Percentiles rank a stretch among this genome's conserved stretches.
phyloP scores from a whole-genome alignment of 139 green algal species.

The Closterium sp. region DNA sequence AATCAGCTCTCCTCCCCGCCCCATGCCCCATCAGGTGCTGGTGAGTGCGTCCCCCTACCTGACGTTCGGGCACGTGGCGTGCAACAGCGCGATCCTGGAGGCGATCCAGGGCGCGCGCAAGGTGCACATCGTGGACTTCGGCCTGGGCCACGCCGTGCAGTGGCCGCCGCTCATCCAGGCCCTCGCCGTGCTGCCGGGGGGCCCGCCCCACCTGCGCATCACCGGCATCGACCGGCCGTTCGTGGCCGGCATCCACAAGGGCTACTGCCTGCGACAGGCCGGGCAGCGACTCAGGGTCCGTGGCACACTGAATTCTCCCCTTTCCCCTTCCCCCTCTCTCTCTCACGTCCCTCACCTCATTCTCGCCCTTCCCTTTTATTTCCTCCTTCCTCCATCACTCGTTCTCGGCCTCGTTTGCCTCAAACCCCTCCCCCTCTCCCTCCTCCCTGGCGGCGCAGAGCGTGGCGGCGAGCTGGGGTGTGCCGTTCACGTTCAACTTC shows the following conservation, averaged over 20 bases:
- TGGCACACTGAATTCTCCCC: background rate
- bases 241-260: background rate
- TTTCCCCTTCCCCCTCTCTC: background rate
- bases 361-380: background rate
- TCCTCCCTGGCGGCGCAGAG: background rate
- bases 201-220: constrained; percentile 14
- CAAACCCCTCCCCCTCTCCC: background rate
- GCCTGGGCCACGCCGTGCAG: constrained; percentile 12
- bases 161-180: constrained; percentile 33
- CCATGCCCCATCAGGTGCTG: constrained; percentile 12
- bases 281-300: constrained; percentile 22
- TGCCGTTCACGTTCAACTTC: background rate
- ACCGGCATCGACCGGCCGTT: constrained; percentile 28
- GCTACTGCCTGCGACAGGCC: constrained; percentile 22
- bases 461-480: background rate
- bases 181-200: constrained; percentile 15
- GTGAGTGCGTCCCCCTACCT: constrained; percentile 30
- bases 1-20: background rate
- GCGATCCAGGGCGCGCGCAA: background rate
- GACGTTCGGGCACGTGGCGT: constrained; percentile 34
- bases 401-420: no score
- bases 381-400: no score
- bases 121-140: constrained; percentile 32
- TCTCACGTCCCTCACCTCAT: background rate
- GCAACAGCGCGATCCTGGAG: constrained; percentile 37